Base-by-base conservation (phyloP, 2,329 filamentous ascomycete species). In the Biscogniauxia marginata region DNA sequence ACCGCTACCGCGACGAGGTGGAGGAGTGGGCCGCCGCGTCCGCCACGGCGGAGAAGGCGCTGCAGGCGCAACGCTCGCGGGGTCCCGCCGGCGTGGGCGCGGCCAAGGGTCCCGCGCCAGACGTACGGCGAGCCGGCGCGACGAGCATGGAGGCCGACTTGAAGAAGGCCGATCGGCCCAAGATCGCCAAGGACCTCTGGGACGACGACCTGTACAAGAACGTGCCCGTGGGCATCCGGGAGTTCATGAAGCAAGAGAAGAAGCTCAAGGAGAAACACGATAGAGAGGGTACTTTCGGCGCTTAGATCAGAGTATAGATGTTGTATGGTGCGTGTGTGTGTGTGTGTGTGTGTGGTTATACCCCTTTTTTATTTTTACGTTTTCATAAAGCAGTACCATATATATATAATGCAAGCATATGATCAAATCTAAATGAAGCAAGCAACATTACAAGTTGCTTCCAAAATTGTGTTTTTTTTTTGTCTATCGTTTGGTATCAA, bases 231-330 rank as follows among this genome's bases (percentile, higher is more conserved):
- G 95, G 93, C 0, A 97, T 99, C 63, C 81, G 91, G 59, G 93
- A 96, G 73, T 99, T 99, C 68, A 98, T 99, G 93, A 91, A 89
- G 78, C 92, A 88, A 58, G 95, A 99, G 78, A 98, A 98, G 82
- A 88, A 80, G 72, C 74, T 99, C 58, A 93, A 91, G 73, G 81
- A 90, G 72, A 88, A 85, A 73, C 90, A 93, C 70, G 73, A 76
- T 66, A 75, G 78, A 51, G 84, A 86, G 54, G 77, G 80, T n/a
- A 77, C 75, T 1, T 51, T 69, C n/a, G 76, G 77, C 1, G 75
- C 74, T n/a, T 79, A 67, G 49, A 50, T n/a, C n/a, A n/a, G n/a
- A n/a, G n/a, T n/a, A n/a, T n/a, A 54, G 45, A 13, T 55, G 49
- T 34, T 46, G 46, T 34, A 52, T 49, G 6, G 20, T 25, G 4